Evolutionary conservation across 768 basidiomycete species (phyloP).

Genomic region (Amylocystis lapponica): DNA sequence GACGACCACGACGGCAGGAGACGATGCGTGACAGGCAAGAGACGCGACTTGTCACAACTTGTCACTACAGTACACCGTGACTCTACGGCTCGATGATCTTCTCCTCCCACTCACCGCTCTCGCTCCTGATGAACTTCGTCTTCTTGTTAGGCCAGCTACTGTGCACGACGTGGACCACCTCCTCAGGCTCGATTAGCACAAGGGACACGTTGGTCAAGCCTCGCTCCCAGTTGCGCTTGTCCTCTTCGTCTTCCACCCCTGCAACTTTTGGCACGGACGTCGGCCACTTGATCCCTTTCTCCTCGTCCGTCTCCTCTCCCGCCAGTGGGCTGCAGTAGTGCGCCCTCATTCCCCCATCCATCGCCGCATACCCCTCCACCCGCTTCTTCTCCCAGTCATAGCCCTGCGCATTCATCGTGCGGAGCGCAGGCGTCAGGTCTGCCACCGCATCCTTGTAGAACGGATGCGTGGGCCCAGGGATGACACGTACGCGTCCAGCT

Average conservation of each 20-base stretch:
- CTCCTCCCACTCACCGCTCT: slow-evolving; percentile 48
- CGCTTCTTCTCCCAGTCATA: slow-evolving; percentile 70
- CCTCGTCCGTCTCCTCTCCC: slow-evolving; percentile 50
- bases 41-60: too few relatives aligned
- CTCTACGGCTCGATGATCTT: slow-evolving; percentile 62
- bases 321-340: slow-evolving; percentile 66
- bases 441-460: slow-evolving; percentile 9
- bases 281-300: slow-evolving; percentile 60
- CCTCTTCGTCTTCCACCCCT: slow-evolving; percentile 34
- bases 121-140: slow-evolving; percentile 44
- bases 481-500: slow-evolving; percentile 45
- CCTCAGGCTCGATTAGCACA: slow-evolving; percentile 62
- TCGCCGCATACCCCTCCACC: slow-evolving; percentile 47
- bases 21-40: too few relatives aligned
- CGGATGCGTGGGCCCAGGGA: slow-evolving; percentile 31
- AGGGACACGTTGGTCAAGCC: slow-evolving; percentile 69
- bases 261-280: slow-evolving; percentile 41
- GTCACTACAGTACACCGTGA: too few relatives aligned
- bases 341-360: slow-evolving; percentile 63
- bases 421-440: slow-evolving; percentile 7
- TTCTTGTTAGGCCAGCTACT: slow-evolving; percentile 53
- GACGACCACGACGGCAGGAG: too few relatives aligned
- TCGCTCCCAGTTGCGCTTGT: slow-evolving; percentile 39
- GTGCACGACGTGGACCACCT: slow-evolving; percentile 67
- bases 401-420: slow-evolving; percentile 12